phyloP scores from a whole-genome alignment of 768 basidiomycete genomes.

The Suillus subluteus region DNA sequence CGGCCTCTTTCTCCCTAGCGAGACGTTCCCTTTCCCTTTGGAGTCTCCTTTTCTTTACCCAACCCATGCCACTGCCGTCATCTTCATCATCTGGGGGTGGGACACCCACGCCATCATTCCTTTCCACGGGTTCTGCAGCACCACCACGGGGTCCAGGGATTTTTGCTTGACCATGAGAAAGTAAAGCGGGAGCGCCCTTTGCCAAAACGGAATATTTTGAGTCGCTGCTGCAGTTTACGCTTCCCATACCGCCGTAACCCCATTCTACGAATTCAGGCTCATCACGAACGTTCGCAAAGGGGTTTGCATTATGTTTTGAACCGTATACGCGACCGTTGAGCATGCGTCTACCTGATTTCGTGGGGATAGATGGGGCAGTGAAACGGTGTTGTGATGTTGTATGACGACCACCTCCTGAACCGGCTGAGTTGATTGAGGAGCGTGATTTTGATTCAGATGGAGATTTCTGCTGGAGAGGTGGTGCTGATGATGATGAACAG shows the following conservation, averaged over 20 bases:
- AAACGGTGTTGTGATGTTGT: slow-evolving; percentile 15
- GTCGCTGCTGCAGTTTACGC: slow-evolving; percentile 38
- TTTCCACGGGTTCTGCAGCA: slow-evolving; percentile 35
- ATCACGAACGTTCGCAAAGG: slow-evolving; percentile 64
- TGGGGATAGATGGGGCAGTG: slow-evolving; percentile 14
- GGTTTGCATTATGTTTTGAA: slow-evolving; percentile 49
- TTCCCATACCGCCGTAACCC: slow-evolving; percentile 89
- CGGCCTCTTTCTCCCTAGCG: slow-evolving; percentile 25
- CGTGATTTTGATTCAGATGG: slow-evolving; percentile 18
- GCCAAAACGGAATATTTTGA: slow-evolving; percentile 6
- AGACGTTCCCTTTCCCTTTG: slow-evolving; percentile 56
- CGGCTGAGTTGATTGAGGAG: slow-evolving; percentile 25
- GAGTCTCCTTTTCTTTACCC: slow-evolving; percentile 70
- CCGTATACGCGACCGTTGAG: slow-evolving; percentile 90
- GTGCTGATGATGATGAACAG: neutral
- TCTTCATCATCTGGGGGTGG: slow-evolving; percentile 52
- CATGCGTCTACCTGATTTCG: slow-evolving; percentile 56
- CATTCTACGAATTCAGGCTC: slow-evolving; percentile 89
- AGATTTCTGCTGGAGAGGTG: neutral
- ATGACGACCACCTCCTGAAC: slow-evolving; percentile 37
- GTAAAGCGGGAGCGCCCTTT: neutral
- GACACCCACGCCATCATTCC: slow-evolving; percentile 27
- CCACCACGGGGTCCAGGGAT: slow-evolving; percentile 30
- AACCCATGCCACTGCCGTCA: slow-evolving; percentile 87
- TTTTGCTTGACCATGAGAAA: slow-evolving; percentile 13